Evolutionary conservation across 768 basidiomycete species (phyloP), one percentile per base, ranked within the genome.

Genomic region (Hericium coralloides): DNA sequence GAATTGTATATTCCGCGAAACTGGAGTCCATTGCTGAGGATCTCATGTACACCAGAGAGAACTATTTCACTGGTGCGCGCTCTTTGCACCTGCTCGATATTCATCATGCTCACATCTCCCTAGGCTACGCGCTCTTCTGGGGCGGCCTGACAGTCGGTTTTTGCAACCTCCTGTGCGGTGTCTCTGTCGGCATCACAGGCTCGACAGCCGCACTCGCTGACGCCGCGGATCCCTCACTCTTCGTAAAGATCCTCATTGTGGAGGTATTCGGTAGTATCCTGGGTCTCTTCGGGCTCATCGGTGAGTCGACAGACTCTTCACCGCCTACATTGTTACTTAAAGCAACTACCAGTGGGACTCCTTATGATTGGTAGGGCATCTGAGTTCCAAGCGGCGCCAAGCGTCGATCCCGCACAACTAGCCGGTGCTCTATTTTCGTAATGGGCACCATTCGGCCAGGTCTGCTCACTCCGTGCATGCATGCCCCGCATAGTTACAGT

Each of bases 181-280:
- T 98, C 57, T 90, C 86, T 14, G 97, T 99, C 49, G 95, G 97
- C 39, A 81, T 98, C 67, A 93, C 92, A 5, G 97, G 97, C 0
- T 91, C 94, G 2, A 98, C 93, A 17, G 95, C 95, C 3, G 97
- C 97, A 1, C 75, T 98, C 37, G 85, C 92, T 12, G 97, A 98
- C 69, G 97, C 95, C 20, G 90, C 95, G 12, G 95, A 98, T 69
- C 95, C 95, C 2, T 81, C 84, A 38, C 71, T 98, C 37, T 98
- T 99, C 63, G 94, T 98, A 71, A 98, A 95, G 72, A 91, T 98
- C 59, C 82, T 99, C 53, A 86, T 99, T 56, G 90, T 99, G 0
- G 97, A 98, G 67, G 94, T 97, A 43, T 92, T 95, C 68, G 88
- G 86, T 54, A 89, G 88, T 65, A 92, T 97, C 56, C 72, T 97